Base-by-base conservation (phyloP, 75 land plant species). In the Larix kaempferi region DNA sequence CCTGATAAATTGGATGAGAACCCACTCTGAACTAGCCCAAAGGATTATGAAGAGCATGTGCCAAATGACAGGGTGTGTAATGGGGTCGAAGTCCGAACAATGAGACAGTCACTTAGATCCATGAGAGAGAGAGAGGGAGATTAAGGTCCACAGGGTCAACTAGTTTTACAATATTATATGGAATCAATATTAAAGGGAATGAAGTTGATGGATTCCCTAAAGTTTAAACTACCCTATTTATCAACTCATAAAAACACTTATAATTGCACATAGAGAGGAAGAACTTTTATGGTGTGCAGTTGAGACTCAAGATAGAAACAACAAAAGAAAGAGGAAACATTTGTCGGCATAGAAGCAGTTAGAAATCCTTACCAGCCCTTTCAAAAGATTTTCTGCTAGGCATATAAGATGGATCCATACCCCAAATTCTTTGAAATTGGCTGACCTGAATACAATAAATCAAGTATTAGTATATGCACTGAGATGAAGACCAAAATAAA, bases 301-400 rank as follows among this genome's bases (percentile, higher is more conserved):
- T 27, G 44, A 33, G 21, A 26, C 64, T 25, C 4, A 1, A 55
- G 12, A 73, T 19, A 74, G 62, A 35, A 11, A 54, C 17, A 54
- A 16, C 26, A 62, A 56, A 23, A 54, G 21, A 54, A 54, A 23
- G 57, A 54, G 59, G 33, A 49, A 74, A 61, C 14, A 16, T 56
- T 39, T 83, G 13, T 23, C 27, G 21, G 19, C 19, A 29, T 27
- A 15, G 37, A 52, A n/a, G 33, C 23, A 79, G 39, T 74, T 54
- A 59, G 33, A 17, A 56, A 39, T 33, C 26, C 84, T 58, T 76
- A 94, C 98, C 98, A 79, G 96, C 94, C 54, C 90, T 89, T 60
- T 95, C 96, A 64, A 95, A 86, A 6, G 94, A 77, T 58, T 89
- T 94, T 78, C 94, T 91, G 61, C 94, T 91, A 44, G 98, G 98